These are phyloP conservation scores for Aspergillus versicolor DNA, from an alignment of 2,329 filamentous ascomycete genomes.

Conservation along the genomic window DNA sequence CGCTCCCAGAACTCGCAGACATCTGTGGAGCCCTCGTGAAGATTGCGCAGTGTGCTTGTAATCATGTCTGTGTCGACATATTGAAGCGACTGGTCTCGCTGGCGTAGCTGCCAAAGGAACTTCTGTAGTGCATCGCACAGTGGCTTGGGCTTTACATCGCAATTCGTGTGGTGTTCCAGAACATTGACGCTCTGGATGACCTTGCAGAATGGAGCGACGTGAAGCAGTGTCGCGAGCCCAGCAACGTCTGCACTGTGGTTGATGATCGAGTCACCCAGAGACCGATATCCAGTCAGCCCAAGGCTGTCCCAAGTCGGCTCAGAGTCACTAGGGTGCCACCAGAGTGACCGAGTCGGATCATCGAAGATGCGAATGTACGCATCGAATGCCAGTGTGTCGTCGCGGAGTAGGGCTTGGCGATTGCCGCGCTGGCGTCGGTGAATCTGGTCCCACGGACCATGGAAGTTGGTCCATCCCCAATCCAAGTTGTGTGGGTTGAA, in stretches of 20 bases:
- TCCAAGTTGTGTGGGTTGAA: conserved; percentile 60
- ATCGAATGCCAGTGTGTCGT: conserved; percentile 62
- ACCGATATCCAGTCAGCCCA: conserved; percentile 57
- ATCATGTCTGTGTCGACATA: conserved; percentile 45
- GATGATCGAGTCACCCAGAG: conserved; percentile 47
- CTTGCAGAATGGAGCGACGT: conserved; percentile 59
- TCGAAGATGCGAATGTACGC: conserved; percentile 61
- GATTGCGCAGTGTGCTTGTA: conserved; percentile 40
- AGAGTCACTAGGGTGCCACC: conserved; percentile 57
- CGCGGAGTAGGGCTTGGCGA: conserved; percentile 57
- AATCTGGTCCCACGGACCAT: conserved; percentile 59
- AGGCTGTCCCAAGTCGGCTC: conserved; percentile 58
- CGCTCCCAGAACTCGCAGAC: conserved; percentile 58
- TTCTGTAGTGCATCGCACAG: conserved; percentile 53
- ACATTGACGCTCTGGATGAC: conserved; percentile 53
- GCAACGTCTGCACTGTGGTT: conserved; percentile 52
- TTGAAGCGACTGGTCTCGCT: conserved; percentile 39
- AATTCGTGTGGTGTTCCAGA: conserved; percentile 47
- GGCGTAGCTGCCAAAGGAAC: conserved; percentile 52
- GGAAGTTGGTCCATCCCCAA: conserved; percentile 65
- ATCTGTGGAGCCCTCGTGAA: conserved; percentile 50
- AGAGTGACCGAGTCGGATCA: conserved; percentile 60
- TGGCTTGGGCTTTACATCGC: conserved; percentile 50
- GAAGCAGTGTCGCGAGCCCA: conserved; percentile 58
- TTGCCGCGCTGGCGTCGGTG: conserved; percentile 57